Base-by-base conservation (phyloP, 352 stramenopile species). In the Globisporangium parvum region DNA sequence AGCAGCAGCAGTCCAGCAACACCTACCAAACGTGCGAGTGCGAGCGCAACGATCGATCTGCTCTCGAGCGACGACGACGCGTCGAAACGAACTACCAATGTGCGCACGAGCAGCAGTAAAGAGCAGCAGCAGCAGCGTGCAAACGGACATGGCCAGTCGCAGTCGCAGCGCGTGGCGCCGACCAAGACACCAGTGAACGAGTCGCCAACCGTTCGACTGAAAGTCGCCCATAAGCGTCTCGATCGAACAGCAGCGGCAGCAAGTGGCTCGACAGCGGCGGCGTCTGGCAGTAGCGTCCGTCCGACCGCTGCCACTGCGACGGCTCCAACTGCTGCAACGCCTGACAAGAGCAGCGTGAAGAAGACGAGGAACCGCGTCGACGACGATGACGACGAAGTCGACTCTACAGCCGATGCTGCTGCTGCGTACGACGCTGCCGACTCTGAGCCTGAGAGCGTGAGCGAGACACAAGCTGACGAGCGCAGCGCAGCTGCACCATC, bases 11-110 rank as follows among this genome's bases (percentile, higher is more conserved):
- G 31, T 12, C 6, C 31, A 14, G 31, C 31, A 12, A 11, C 31
- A 8, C 31, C 31, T 12, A 37, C 6, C 31, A 37, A 37, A 37
- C 31, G 31, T 12, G 4, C 15, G 14, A n/a, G 39, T 44, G 39
- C 39, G 39, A 46, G 42, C 14, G 40, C 66, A 35, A 49, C 52
- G 40, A 68, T 73, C 46, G 60, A 79, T 37, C 33, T 75, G 42
- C 23, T 63, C 14, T 75, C 67, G 6, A 75, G 64, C 53, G 62
- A 59, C 40, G 62, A 73, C 53, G 59, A 20, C 44, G 28, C 15
- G 28, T 56, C 55, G 10, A 49, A 52, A 20, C 18, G 15, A 17
- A 15, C 17, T 51, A 1, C 21, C 12, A 18, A 17, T 14, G 4
- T 15, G 35, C 14, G 14, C 23, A 55, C 28, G n/a, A 47, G 31